Evolutionary conservation across 2,329 filamentous ascomycete species (phyloP).

Genomic region (Blastomyces percursus): DNA sequence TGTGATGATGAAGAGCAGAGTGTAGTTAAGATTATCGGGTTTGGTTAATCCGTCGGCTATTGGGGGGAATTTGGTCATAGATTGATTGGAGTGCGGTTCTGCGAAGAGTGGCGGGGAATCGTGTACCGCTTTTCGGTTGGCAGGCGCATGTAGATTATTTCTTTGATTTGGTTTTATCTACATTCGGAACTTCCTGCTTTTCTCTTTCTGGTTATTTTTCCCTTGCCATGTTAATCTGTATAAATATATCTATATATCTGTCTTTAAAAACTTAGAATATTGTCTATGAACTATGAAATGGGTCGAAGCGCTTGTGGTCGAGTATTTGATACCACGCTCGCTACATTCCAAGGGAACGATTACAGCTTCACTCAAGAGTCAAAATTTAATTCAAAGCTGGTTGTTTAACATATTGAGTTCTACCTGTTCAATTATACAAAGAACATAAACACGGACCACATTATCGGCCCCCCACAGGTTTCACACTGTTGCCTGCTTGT

Average conservation of each 20-base stretch:
- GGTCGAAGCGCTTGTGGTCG: not conserved
- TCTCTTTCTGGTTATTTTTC: not conserved
- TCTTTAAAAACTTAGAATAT: not conserved
- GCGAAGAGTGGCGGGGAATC: not conserved
- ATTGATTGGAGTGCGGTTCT: not conserved
- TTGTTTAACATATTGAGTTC: not conserved
- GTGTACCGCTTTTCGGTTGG: not conserved
- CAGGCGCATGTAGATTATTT: not conserved
- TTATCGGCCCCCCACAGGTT: not conserved
- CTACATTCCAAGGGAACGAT: no score
- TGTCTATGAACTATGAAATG: not conserved
- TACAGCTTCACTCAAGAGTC: not conserved
- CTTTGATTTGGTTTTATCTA: not conserved
- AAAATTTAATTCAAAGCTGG: not conserved
- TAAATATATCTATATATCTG: not conserved
- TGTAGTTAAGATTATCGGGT: not conserved
- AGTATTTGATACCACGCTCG: not conserved
- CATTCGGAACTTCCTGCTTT: not conserved
- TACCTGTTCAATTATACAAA: not conserved
- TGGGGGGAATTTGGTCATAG: not conserved
- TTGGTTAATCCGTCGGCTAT: not conserved
- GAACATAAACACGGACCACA: not conserved
- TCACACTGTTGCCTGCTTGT: not conserved
- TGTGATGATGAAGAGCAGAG: not conserved
- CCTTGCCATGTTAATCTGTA: not conserved